Conservation (phyloP, 2,329 filamentous ascomycete genomes). For the Stagonosporopsis rhizophila region DNA sequence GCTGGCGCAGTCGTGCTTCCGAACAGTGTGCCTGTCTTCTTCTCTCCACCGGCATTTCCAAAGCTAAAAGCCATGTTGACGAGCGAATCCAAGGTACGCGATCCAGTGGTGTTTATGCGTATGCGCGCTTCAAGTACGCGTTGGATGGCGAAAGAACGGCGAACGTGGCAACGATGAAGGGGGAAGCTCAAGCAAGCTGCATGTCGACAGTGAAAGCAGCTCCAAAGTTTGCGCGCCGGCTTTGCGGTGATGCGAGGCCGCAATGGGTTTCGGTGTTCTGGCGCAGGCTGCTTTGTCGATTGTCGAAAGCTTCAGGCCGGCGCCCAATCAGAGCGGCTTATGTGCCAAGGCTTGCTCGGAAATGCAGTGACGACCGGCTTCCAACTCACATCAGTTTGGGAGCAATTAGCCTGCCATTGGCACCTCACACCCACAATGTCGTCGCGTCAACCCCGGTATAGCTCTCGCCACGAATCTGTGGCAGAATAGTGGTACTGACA, state of each 20-base stretch:
- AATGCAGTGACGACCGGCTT: slow-evolving; percentile 29
- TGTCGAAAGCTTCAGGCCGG: slow-evolving; percentile 24
- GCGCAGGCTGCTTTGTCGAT: slow-evolving; percentile 21
- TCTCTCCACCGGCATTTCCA: slow-evolving; percentile 38
- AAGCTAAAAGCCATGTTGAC: slow-evolving; percentile 43
- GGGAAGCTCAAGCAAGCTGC: slow-evolving; percentile 22
- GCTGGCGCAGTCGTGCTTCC: slow-evolving; percentile 46
- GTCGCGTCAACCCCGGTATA: slow-evolving; percentile 66
- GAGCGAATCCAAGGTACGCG: background rate
- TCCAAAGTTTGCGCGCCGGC: slow-evolving; percentile 10
- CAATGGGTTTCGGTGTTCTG: slow-evolving; percentile 18
- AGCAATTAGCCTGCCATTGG: slow-evolving; percentile 48
- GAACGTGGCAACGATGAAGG: background rate
- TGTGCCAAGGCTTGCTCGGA: slow-evolving; percentile 23
- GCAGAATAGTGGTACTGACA: slow-evolving; percentile 29
- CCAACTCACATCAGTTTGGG: slow-evolving; percentile 31
- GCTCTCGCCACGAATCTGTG: slow-evolving; percentile 13
- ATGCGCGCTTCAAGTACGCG: slow-evolving; percentile 25
- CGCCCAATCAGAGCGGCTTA: slow-evolving; percentile 15
- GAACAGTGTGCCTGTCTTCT: slow-evolving; percentile 48
- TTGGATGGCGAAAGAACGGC: slow-evolving; percentile 1
- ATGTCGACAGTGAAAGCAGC: slow-evolving; percentile 13
- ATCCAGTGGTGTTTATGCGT: slow-evolving; percentile 9
- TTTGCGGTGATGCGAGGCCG: slow-evolving; percentile 16
- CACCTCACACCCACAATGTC: slow-evolving; percentile 61